phyloP scores from a whole-genome alignment of 2,329 filamentous ascomycete species.

The Claviceps fusiformis region DNA sequence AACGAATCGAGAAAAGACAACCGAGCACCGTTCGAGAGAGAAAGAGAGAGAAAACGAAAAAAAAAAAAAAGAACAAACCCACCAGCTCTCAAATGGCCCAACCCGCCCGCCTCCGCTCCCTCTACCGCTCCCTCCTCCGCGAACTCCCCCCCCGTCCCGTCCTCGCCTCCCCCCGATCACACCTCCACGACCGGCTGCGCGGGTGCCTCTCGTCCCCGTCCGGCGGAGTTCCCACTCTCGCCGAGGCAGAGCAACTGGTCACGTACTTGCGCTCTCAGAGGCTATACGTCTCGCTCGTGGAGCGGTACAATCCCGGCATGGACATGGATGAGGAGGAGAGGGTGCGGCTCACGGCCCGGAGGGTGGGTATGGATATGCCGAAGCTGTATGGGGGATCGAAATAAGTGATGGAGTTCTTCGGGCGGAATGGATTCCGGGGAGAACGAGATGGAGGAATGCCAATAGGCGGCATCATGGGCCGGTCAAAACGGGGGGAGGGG shows the following conservation, averaged over 20 bases:
- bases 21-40: too few relatives aligned
- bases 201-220: conserved; percentile 13
- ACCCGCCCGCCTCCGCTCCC: conserved; percentile 46
- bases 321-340: conserved; percentile 75
- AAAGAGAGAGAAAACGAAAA: not conserved
- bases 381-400: conserved; percentile 31
- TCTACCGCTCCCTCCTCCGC: conserved; percentile 81
- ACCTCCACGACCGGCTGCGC: conserved; percentile 21
- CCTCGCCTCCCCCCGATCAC: conserved; percentile 44
- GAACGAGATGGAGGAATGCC: too few relatives aligned
- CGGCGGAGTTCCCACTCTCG: conserved; percentile 10
- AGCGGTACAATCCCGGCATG: conserved; percentile 91
- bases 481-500: too few relatives aligned
- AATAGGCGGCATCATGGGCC: too few relatives aligned
- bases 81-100: not conserved
- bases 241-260: conserved; percentile 57
- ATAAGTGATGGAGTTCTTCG: not conserved
- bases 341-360: conserved; percentile 67
- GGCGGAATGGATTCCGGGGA: too few relatives aligned
- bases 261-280: conserved; percentile 77
- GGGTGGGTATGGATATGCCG: conserved; percentile 84
- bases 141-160: conserved; percentile 65
- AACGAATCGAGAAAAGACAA: too few relatives aligned
- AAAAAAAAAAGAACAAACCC: not conserved
- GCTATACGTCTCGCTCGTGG: conserved; percentile 65